These are phyloP conservation scores for Pseudoturritis turrita DNA, from an alignment of 345 rosid species.

Conservation along the genomic window DNA sequence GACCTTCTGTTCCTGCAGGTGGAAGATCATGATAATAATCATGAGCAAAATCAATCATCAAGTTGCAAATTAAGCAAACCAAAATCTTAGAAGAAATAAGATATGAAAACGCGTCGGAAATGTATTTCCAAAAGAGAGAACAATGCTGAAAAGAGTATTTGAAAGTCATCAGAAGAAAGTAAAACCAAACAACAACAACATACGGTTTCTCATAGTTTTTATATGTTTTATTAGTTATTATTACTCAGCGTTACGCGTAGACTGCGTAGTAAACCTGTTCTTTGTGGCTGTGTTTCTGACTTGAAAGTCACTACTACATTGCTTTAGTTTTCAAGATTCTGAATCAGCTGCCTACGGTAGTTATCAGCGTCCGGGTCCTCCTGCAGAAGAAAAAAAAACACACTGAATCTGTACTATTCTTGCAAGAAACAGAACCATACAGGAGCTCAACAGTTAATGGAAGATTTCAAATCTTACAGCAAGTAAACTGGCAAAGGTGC, in stretches of 20 bases:
- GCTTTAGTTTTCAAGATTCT: constrained; percentile 5
- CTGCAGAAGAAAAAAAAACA: constrained; percentile 11
- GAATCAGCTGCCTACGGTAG: background rate
- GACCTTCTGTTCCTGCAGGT: background rate
- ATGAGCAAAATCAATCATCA: background rate
- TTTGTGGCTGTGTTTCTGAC: background rate
- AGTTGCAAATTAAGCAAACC: background rate
- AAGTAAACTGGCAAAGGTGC: constrained; percentile 6
- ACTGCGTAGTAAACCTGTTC: background rate
- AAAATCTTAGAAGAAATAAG: too few species aligned
- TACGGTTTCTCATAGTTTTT: background rate
- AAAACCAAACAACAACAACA: background rate
- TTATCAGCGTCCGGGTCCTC: background rate
- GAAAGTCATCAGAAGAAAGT: background rate
- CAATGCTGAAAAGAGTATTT: background rate
- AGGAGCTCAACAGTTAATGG: background rate
- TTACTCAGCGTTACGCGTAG: background rate
- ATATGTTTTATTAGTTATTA: background rate
- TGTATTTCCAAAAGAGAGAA: background rate
- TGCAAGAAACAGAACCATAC: background rate
- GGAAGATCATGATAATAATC: background rate
- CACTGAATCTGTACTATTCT: background rate
- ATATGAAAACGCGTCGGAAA: too few species aligned
- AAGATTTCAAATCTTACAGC: constrained; percentile 21
- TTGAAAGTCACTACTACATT: background rate